These are phyloP conservation scores for Colletotrichum tabaci DNA, from an alignment of 2,329 filamentous ascomycete genomes.

Conservation along the genomic window DNA sequence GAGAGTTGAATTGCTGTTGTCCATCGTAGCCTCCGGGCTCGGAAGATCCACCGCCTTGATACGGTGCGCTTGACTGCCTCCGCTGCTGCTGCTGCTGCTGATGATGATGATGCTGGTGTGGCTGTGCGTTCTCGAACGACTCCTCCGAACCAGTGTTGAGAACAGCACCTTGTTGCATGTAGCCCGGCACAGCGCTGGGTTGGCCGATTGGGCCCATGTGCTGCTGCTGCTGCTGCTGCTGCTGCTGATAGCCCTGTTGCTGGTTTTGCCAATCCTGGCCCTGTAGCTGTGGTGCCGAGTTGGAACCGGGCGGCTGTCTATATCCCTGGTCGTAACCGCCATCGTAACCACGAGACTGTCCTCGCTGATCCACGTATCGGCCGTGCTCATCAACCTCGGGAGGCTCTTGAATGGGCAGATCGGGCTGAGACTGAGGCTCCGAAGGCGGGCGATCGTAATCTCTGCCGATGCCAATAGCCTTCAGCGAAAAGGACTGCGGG, in stretches of 20 bases:
- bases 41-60: slow-evolving; percentile 57
- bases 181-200: slow-evolving; percentile 62
- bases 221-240: slow-evolving; percentile 62
- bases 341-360: slow-evolving; percentile 39
- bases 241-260: slow-evolving; percentile 51
- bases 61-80: slow-evolving; percentile 58
- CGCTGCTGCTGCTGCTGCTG: slow-evolving; percentile 48
- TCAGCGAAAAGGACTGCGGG: slow-evolving; percentile 75
- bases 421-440: slow-evolving; percentile 65
- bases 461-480: slow-evolving; percentile 73
- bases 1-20: slow-evolving; percentile 56
- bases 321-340: slow-evolving; percentile 38
- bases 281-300: slow-evolving; percentile 50
- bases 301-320: slow-evolving; percentile 39
- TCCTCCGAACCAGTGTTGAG: slow-evolving; percentile 69
- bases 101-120: too few species aligned
- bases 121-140: slow-evolving; percentile 59
- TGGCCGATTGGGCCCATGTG: slow-evolving; percentile 53
- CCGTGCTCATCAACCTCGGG: slow-evolving; percentile 55
- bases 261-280: slow-evolving; percentile 46
- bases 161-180: slow-evolving; percentile 63
- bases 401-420: slow-evolving; percentile 67
- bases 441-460: slow-evolving; percentile 64
- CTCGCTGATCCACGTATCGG: slow-evolving; percentile 52
- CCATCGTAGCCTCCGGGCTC: slow-evolving; percentile 61